phyloP scores from a whole-genome alignment of 208 protist species.

The Crithidia thermophila region DNA sequence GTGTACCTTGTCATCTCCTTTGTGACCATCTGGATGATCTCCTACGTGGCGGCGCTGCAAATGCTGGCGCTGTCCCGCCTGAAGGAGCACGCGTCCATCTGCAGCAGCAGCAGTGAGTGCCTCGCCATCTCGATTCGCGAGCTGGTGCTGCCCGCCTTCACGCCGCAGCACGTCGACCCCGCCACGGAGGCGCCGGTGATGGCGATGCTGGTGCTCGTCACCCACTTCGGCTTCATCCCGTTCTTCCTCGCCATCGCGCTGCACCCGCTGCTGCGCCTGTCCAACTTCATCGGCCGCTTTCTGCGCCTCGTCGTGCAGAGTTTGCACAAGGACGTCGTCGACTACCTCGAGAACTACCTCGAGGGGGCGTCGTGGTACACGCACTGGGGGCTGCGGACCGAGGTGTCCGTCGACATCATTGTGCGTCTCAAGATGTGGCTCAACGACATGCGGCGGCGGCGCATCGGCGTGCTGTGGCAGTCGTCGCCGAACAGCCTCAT shows the following conservation, averaged over 20 bases:
- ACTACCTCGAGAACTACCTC: constrained; percentile 75
- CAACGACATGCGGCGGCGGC: constrained; percentile 35
- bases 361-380: constrained; percentile 72
- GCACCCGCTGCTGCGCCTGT: constrained; percentile 68
- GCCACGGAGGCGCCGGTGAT: constrained; percentile 47
- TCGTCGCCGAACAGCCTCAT: constrained; percentile 17
- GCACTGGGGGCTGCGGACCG: constrained; percentile 51
- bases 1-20: constrained; percentile 58
- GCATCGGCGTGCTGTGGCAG: constrained; percentile 17
- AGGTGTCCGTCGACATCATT: constrained; percentile 42
- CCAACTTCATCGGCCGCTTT: constrained; percentile 78
- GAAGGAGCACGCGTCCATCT: constrained; percentile 23
- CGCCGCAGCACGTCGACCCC: constrained; percentile 45
- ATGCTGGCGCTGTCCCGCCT: constrained; percentile 21
- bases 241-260: constrained; percentile 58
- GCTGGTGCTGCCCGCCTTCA: constrained; percentile 66
- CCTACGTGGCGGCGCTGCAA: constrained; percentile 69
- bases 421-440: constrained; percentile 58
- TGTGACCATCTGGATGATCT: constrained; percentile 72
- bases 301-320: constrained; percentile 70
- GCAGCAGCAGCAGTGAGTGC: constrained; percentile 41
- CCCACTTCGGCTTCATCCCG: constrained; percentile 67
- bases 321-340: constrained; percentile 73
- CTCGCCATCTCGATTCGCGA: constrained; percentile 61
- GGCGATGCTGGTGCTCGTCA: constrained; percentile 53